phyloP scores from a whole-genome alignment of 805 yeast species.

The Candida qinlingensis region DNA sequence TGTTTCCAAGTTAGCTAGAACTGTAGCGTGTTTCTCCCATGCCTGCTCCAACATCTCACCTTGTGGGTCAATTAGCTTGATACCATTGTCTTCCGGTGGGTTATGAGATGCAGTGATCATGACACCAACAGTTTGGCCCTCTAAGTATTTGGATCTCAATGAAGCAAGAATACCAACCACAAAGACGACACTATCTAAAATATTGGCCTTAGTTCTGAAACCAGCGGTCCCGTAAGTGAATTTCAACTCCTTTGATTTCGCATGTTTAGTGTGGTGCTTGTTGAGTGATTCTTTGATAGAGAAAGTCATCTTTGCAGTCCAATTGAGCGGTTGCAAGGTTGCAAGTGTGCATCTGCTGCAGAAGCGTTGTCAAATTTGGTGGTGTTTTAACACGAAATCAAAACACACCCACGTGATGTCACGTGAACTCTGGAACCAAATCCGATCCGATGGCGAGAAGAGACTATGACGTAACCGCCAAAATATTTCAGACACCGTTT shows the following conservation, averaged over 20 bases:
- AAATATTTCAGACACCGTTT: too few species aligned
- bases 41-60: conserved; percentile 82
- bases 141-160: conserved; percentile 67
- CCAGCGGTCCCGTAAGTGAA: conserved; percentile 97
- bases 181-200: conserved; percentile 75
- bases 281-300: conserved; percentile 12
- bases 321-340: too few species aligned
- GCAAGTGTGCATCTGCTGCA: too few species aligned
- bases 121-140: conserved; percentile 77
- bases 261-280: conserved; percentile 15
- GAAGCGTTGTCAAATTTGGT: too few species aligned
- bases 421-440: too few species aligned
- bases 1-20: conserved; percentile 63
- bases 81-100: conserved; percentile 89
- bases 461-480: too few species aligned
- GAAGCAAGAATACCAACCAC: conserved; percentile 80
- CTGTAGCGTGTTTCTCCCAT: conserved; percentile 85
- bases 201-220: conserved; percentile 68
- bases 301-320: conserved; percentile 7
- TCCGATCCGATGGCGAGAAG: too few species aligned
- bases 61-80: conserved; percentile 86
- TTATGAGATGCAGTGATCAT: conserved; percentile 97
- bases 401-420: too few species aligned
- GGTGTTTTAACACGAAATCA: too few species aligned
- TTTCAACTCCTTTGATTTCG: conserved; percentile 36